Evolutionary conservation across 2,329 filamentous ascomycete genomes (phyloP).

Genomic region (Aspergillus tanneri): DNA sequence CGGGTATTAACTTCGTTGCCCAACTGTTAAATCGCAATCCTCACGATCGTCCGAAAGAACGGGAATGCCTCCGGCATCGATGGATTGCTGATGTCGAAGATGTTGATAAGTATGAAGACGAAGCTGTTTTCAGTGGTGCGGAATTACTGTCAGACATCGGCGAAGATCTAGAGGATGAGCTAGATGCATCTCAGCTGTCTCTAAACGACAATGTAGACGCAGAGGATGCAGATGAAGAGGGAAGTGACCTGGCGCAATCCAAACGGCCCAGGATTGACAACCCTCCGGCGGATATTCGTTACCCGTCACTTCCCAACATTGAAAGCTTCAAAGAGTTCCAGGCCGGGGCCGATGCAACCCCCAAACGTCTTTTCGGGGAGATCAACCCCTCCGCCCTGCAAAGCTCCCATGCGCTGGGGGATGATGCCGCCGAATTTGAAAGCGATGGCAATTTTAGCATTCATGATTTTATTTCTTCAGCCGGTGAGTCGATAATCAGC

Average conservation of each 20-base stretch:
- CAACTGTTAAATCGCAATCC: constrained; percentile 83
- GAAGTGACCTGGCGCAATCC: constrained; percentile 34
- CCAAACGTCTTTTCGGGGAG: constrained; percentile 60
- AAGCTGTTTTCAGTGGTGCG: constrained; percentile 52
- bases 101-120: constrained; percentile 63
- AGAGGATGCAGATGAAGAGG: constrained; percentile 36
- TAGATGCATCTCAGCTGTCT: constrained; percentile 63
- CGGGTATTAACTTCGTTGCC: constrained; percentile 70
- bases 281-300: constrained; percentile 35
- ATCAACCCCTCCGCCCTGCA: constrained; percentile 56
- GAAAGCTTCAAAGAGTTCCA: constrained; percentile 36
- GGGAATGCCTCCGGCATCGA: constrained; percentile 65
- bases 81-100: constrained; percentile 66
- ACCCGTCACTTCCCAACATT: constrained; percentile 45
- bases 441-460: constrained; percentile 37
- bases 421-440: constrained; percentile 29
- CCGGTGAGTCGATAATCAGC: constrained; percentile 41
- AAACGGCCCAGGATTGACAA: constrained; percentile 38
- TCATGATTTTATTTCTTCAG: constrained; percentile 41
- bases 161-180: constrained; percentile 42
- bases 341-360: constrained; percentile 25
- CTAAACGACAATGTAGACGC: constrained; percentile 51
- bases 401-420: constrained; percentile 52
- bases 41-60: constrained; percentile 70
- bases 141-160: constrained; percentile 37